A percentile compares a stretch with the other conserved stretches of the same genome.
phyloP scores from a whole-genome alignment of 2,329 filamentous ascomycete genomes.

The Thyridium curvatum region DNA sequence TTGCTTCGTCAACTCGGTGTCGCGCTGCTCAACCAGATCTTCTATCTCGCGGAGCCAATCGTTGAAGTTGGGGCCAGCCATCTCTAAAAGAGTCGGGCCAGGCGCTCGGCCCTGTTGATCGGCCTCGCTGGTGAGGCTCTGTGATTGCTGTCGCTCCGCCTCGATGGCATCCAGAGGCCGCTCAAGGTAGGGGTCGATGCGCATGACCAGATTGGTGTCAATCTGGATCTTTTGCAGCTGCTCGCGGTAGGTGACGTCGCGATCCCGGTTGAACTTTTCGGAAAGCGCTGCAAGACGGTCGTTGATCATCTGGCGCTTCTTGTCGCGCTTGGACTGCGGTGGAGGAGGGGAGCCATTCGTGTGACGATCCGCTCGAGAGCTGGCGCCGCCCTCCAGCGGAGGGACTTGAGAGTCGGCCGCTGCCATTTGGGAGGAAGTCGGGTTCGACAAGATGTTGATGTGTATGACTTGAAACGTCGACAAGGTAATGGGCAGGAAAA shows the following conservation, averaged over 20 bases:
- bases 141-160: constrained; percentile 31
- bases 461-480: no score
- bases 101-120: constrained; percentile 22
- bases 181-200: constrained; percentile 71
- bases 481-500: no score
- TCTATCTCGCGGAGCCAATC: constrained; percentile 84
- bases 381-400: constrained; percentile 4
- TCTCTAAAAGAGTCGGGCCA: constrained; percentile 55
- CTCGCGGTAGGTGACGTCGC: constrained; percentile 79
- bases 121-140: constrained; percentile 26
- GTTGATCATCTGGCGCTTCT: constrained; percentile 74
- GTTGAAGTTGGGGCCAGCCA: constrained; percentile 78
- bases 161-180: constrained; percentile 37
- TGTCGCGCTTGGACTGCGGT: constrained; percentile 74
- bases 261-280: constrained; percentile 71
- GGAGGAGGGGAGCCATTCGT: constrained; percentile 21
- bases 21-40: constrained; percentile 78
- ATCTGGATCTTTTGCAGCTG: constrained; percentile 89
- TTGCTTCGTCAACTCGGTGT: constrained; percentile 74
- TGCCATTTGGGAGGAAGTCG: constrained; percentile 2
- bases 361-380: constrained; percentile 16
- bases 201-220: constrained; percentile 79
- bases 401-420: constrained; percentile 5
- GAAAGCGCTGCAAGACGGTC: constrained; percentile 74
- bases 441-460: no score